These are phyloP conservation scores for Aspergillus kassunensis DNA, from an alignment of 495 filamentous ascomycete species.

Conservation along the genomic window DNA sequence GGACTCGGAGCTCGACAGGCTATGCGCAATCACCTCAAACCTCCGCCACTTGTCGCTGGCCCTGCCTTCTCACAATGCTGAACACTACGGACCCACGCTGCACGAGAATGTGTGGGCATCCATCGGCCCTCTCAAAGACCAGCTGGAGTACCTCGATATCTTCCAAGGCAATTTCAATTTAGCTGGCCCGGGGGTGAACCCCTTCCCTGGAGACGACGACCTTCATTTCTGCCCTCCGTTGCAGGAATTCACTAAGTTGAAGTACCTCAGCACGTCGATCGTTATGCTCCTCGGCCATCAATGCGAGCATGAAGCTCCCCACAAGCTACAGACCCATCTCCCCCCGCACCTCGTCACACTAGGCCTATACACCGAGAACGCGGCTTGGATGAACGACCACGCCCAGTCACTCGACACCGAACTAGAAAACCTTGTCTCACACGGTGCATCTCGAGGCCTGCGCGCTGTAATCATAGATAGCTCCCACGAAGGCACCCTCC, in stretches of 20 bases:
- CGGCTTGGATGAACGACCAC: neutral
- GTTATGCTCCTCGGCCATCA: neutral
- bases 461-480: neutral
- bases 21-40: neutral
- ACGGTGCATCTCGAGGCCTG: neutral
- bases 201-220: no score
- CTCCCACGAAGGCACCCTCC: neutral
- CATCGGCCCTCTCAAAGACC: neutral
- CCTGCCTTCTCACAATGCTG: neutral
- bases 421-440: neutral
- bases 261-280: neutral
- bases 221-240: neutral
- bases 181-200: no score
- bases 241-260: neutral
- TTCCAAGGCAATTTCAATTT: neutral
- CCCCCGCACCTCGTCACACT: neutral
- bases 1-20: neutral
- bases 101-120: neutral
- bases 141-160: neutral
- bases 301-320: neutral
- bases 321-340: neutral
- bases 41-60: neutral
- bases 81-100: neutral
- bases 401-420: neutral
- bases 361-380: neutral